Conservation (phyloP, 2,329 filamentous ascomycete species). For the Immersiporthe knoxdaviesiana region DNA sequence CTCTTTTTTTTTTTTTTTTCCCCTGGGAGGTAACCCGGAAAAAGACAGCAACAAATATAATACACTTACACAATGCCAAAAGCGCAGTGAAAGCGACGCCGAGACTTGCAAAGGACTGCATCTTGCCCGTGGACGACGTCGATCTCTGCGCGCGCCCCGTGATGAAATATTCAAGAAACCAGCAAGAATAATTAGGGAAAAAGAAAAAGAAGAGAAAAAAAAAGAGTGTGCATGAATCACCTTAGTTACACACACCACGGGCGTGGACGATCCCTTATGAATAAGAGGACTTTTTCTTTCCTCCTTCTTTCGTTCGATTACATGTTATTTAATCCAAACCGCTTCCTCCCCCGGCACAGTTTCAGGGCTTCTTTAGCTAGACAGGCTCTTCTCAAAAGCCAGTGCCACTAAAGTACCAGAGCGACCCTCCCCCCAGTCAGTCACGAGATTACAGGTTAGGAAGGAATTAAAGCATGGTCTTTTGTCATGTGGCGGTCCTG, state of each 20-base stretch:
- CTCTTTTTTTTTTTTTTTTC: no score
- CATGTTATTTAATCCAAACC: neutral
- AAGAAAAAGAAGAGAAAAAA: neutral
- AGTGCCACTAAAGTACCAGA: neutral
- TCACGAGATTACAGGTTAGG: neutral
- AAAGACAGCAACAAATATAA: no score
- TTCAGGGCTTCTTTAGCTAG: neutral
- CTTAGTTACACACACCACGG: neutral
- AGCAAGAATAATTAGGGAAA: neutral
- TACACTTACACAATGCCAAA: conserved; percentile 18
- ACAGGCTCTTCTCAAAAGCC: neutral
- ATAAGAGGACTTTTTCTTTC: neutral
- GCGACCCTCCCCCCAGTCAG: neutral
- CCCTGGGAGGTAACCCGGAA: no score
- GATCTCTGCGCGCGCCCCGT: conserved; percentile 2
- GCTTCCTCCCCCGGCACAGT: no score
- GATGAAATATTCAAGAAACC: neutral
- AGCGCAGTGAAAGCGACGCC: conserved; percentile 21
- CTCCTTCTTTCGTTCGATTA: neutral
- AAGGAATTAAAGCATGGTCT: neutral
- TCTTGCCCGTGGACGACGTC: conserved; percentile 13
- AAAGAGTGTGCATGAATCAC: no score
- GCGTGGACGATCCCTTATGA: conserved; percentile 12
- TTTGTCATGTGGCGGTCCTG: neutral
- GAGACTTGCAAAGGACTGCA: conserved; percentile 17